Evolutionary conservation across 768 basidiomycete species (phyloP), one percentile per base, ranked within the genome.

Genomic region (Tylopilus balloui): DNA sequence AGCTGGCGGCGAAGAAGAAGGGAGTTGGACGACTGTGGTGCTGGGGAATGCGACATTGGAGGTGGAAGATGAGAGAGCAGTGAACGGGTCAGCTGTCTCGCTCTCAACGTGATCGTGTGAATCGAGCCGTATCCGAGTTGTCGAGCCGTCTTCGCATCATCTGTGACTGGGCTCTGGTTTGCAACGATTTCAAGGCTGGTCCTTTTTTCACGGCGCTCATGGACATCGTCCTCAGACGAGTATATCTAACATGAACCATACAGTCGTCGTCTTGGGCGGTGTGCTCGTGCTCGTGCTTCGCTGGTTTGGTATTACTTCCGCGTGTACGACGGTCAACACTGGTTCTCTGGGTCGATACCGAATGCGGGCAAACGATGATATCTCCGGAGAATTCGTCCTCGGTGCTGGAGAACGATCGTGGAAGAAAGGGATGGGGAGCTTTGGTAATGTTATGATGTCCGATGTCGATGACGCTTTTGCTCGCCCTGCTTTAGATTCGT

Each of bases 1-100:
- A 92, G 78, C 69, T 92, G 88, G 28, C 89, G 78, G 34, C 86
- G 80, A 19, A 92, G 82, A 32, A 91, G 78, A 14, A 91, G 76
- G 4, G 74, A 69, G 31, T 65, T 69, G 24, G 59, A 64, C 4
- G 65, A 47, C 28, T 57, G 60, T 9, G 73, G 67, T 42, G 73
- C 69, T 28, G 62, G 53, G 25, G 54, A 65, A 27, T 34, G 49
- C 35, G 59, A 58, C 56, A 61, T 64, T 42, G 53, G 19, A 36
- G 31, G 28, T 45, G 27, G 42, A 41, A 20, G 53, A 52, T 23
- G 51, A 47, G 15, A 29, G 23, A 36, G 34, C 29, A 27, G 32
- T 13, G 40, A 9, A 32, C 12, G 38, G 40, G 38, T 28, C 17
- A 25, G n/a, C 8, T 17, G 7, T 34, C 31, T 23, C 13, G 13